Percentiles rank a stretch among this genome's conserved stretches.
phyloP scores from a whole-genome alignment of 2,329 filamentous ascomycete genomes.

The Plenodomus lindquistii region DNA sequence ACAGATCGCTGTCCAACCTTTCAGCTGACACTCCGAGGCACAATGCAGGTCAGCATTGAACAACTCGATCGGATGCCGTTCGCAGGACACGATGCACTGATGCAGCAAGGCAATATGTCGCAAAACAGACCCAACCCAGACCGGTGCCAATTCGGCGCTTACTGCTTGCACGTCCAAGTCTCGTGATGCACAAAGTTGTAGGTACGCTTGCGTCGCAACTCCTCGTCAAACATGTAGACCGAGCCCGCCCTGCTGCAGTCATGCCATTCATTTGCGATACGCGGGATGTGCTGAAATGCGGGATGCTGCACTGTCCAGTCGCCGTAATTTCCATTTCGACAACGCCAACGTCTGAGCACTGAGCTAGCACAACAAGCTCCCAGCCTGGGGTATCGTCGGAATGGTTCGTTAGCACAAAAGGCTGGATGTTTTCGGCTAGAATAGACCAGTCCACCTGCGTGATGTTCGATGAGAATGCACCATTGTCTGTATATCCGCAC shows the following conservation, averaged over 20 bases:
- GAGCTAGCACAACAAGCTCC: background rate
- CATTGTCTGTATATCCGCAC: constrained; percentile 4
- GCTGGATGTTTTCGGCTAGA: too few relatives aligned
- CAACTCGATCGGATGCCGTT: constrained; percentile 22
- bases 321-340: constrained; percentile 9
- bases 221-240: constrained; percentile 20
- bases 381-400: constrained; percentile 1
- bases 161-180: constrained; percentile 22
- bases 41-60: constrained; percentile 21
- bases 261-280: constrained; percentile 26
- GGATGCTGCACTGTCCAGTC: constrained; percentile 10
- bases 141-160: constrained; percentile 18
- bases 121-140: background rate
- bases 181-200: constrained; percentile 36
- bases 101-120: constrained; percentile 7
- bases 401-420: background rate
- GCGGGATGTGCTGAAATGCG: constrained; percentile 30
- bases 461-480: background rate
- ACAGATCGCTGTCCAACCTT: constrained; percentile 5
- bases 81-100: constrained; percentile 14
- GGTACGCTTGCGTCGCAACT: constrained; percentile 23
- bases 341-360: constrained; percentile 5
- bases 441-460: background rate
- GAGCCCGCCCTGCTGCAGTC: constrained; percentile 30
- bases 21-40: constrained; percentile 12